Evolutionary conservation across 208 protist species (phyloP).

Genomic region (Crithidia fasciculata): DNA sequence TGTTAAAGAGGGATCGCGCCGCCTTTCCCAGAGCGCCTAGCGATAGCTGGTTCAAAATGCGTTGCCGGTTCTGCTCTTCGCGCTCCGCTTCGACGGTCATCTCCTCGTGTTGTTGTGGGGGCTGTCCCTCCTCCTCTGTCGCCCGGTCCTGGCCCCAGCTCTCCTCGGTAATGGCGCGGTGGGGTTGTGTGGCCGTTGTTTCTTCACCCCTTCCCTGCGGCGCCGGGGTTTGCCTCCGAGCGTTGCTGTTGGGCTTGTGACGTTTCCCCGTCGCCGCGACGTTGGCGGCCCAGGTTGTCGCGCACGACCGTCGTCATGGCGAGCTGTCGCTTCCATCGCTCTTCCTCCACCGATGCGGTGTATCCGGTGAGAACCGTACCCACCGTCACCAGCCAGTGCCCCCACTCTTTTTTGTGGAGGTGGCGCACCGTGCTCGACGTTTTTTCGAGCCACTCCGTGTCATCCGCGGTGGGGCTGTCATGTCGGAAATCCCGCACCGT

Average conservation of each 20-base stretch:
- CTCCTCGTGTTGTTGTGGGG: not conserved
- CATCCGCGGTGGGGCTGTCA: not conserved
- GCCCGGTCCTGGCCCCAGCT: not conserved
- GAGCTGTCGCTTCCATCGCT: conserved; percentile 9
- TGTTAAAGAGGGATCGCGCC: conserved; percentile 16
- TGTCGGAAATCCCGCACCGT: not conserved
- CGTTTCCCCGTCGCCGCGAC: not conserved
- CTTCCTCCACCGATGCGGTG: conserved; percentile 12
- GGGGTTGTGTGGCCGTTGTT: not conserved
- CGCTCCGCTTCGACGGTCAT: not conserved
- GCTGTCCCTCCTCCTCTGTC: not conserved
- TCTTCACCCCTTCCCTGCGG: not conserved
- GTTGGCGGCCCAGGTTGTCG: not conserved
- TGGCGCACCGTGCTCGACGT: not conserved
- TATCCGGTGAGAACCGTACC: conserved; percentile 22
- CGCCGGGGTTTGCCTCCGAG: not conserved
- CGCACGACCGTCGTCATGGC: conserved; percentile 22
- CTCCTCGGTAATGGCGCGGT: not conserved
- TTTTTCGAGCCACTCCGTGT: not conserved
- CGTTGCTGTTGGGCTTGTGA: not conserved
- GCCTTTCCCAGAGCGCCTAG: conserved; percentile 25
- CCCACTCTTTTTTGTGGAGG: conserved; percentile 19
- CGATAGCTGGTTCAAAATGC: conserved; percentile 13
- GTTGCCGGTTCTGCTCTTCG: not conserved
- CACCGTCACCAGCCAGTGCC: conserved; percentile 16